Percentiles rank a stretch among this genome's conserved stretches.
Conservation (phyloP, 768 basidiomycete species). For the Mycena haematopus region DNA sequence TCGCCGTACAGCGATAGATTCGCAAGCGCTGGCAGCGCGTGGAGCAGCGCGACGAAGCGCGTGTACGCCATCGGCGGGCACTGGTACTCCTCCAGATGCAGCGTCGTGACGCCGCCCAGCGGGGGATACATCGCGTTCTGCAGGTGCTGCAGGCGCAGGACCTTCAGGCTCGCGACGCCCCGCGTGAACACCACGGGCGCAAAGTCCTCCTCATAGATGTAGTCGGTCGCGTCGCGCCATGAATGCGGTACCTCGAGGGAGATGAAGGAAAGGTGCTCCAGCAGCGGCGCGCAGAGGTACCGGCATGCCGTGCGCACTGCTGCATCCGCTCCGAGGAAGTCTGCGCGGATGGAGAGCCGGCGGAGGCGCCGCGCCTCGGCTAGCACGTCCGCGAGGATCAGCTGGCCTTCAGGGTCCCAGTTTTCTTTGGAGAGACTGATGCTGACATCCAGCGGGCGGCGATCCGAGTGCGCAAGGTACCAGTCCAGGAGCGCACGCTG, state of each 20-base stretch:
- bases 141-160: slow-evolving; percentile 37
- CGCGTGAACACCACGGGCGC: slow-evolving; percentile 30
- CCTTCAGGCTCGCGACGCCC: slow-evolving; percentile 39
- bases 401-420: slow-evolving; percentile 9
- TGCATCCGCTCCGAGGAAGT: slow-evolving; percentile 13
- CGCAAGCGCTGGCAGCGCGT: slow-evolving; percentile 41
- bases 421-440: slow-evolving; percentile 33
- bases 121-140: slow-evolving; percentile 16
- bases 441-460: slow-evolving; percentile 40
- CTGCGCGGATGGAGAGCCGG: slow-evolving; percentile 19
- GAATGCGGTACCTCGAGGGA: slow-evolving; percentile 11
- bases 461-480: slow-evolving; percentile 40
- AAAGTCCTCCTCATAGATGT: slow-evolving; percentile 2
- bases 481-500: slow-evolving; percentile 31
- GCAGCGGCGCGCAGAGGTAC: slow-evolving; percentile 2
- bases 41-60: slow-evolving; percentile 37
- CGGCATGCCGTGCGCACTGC: slow-evolving; percentile 1
- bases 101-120: slow-evolving; percentile 34
- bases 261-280: slow-evolving; percentile 24
- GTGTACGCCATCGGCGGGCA: slow-evolving; percentile 32
- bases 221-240: not conserved
- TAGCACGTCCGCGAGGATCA: slow-evolving; percentile 18
- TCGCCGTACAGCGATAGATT: slow-evolving; percentile 42
- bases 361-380: slow-evolving; percentile 18
- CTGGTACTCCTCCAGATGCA: slow-evolving; percentile 41